Conservation (phyloP, 805 yeast species). For the Candida golubevii region DNA sequence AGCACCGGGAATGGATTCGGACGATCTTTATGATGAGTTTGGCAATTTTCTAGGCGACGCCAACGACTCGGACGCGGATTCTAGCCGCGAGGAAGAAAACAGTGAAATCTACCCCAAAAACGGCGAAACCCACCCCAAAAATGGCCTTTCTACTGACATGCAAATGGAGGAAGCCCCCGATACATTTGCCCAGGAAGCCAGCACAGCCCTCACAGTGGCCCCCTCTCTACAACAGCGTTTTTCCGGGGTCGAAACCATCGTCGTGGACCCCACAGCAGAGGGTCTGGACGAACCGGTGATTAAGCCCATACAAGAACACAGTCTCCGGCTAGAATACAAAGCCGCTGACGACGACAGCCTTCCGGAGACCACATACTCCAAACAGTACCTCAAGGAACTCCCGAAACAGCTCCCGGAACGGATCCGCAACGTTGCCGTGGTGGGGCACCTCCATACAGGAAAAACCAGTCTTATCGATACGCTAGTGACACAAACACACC, state of each 20-base stretch:
- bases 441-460: conserved; percentile 83
- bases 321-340: conserved; percentile 39
- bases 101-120: background rate
- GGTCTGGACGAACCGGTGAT: conserved; percentile 57
- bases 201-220: background rate
- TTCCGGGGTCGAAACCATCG: conserved; percentile 13
- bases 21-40: conserved; percentile 74
- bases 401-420: conserved; percentile 52
- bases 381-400: conserved; percentile 54
- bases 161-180: background rate
- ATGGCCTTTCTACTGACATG: background rate
- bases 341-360: conserved; percentile 25
- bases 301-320: conserved; percentile 42
- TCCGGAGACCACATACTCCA: conserved; percentile 59
- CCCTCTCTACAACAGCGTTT: background rate
- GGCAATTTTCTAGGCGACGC: conserved; percentile 63
- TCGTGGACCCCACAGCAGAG: conserved; percentile 14
- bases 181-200: background rate
- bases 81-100: background rate
- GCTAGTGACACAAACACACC: conserved; percentile 64
- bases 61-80: conserved; percentile 40
- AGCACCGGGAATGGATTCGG: conserved; percentile 45
- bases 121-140: background rate
- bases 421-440: conserved; percentile 67
- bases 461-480: conserved; percentile 76